Percentiles rank a stretch among this genome's conserved stretches.
Conservation (phyloP, 108 stramenopile genomes). For the Skeletonema grethae region DNA sequence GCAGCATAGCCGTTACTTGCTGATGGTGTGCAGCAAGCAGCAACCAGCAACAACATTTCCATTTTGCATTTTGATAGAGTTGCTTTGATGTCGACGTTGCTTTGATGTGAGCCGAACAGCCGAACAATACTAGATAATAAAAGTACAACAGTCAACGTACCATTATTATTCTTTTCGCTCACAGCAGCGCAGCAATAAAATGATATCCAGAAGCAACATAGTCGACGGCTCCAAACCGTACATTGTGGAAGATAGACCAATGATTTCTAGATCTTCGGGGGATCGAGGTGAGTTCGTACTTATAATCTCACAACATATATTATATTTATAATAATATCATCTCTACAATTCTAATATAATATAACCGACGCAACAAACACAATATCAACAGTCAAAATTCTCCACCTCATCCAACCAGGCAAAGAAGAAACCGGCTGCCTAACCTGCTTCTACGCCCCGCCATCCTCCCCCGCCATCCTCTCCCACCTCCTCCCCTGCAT, state of each 20-base stretch:
- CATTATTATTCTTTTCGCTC: no score
- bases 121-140: no score
- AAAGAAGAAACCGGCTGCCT: conserved; percentile 54
- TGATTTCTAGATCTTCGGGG: conserved; percentile 52
- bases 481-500: conserved; percentile 55
- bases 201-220: neutral
- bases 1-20: no score
- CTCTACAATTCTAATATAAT: neutral
- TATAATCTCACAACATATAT: neutral
- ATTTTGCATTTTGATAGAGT: no score
- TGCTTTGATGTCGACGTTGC: no score
- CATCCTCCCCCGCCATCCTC: conserved; percentile 36
- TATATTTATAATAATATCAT: neutral
- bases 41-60: no score
- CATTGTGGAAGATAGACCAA: conserved; percentile 59
- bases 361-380: neutral
- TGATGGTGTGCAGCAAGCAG: no score
- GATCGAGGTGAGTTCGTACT: conserved; percentile 40
- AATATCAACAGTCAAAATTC: conserved; percentile 41
- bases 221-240: conserved; percentile 44
- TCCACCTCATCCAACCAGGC: conserved; percentile 49
- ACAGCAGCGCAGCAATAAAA: no score
- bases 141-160: no score
- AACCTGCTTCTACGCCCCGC: conserved; percentile 45
- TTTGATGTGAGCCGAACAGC: no score